Evolutionary conservation across 2,329 filamentous ascomycete species (phyloP), one percentile per base, ranked within the genome.

Genomic region (Ceratocystis papillata): DNA sequence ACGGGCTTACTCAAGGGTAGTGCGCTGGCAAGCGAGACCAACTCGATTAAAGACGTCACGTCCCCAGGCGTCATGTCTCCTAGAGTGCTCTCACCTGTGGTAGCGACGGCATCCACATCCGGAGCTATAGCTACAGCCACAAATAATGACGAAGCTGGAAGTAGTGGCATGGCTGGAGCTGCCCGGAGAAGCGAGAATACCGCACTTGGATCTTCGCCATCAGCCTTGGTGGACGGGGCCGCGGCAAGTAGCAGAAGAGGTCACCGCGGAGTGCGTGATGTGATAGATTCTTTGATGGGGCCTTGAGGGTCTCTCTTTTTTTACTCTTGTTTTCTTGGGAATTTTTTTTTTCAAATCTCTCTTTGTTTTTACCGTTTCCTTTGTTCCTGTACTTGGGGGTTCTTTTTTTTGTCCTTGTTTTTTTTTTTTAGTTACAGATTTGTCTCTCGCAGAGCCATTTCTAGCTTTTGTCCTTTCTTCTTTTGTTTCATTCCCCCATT

Each of bases 11-110:
- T 78, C 45, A 81, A 80, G 72, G 80, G 79, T 64, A 83, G 79
- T 65, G 80, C 80, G 46, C 71, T 81, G 30, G 80, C 79, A 28
- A 83, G 81, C 71, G 82, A 84, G 74, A 83, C 83, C 3, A 84
- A 83, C 70, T 84, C 82, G 50, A 72, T 85, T 20, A 79, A 80
- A 12, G 80, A 79, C 6, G 78, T 74, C 44, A 74, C 78, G 10
- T 37, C 33, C 8, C 33, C 33, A 12, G 80, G 79, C 5, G 78
- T 75, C 44, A 74, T 78, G 17, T 74, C 78, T n/a, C 66, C 66
- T 7, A 64, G 67, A 10, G 60, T 65, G 25, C 63, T 60, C 6
- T 65, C 63, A 41, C 67, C 63, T n/a, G 50, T 65, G 59, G 57
- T 50, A 15, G 63, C 25, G 8, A 48, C 48, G 37, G 63, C 53